A percentile compares a stretch with the other conserved stretches of the same genome.
Evolutionary conservation across 306 rosid genomes (phyloP).

Genomic region (Ormosia semicastrata): DNA sequence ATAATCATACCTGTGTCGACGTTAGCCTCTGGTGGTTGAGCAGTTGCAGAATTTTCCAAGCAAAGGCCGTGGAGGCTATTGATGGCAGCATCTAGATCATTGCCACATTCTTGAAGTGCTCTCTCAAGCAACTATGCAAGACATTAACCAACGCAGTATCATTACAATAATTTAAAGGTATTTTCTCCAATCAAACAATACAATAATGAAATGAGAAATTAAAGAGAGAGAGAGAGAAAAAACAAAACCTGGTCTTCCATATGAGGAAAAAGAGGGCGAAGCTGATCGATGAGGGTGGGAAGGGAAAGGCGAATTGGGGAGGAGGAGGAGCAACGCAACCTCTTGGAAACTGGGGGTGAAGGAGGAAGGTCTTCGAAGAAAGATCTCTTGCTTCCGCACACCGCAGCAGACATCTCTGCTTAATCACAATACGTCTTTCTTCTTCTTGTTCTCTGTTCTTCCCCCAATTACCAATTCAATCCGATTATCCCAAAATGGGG

Average conservation of each 20-base stretch:
- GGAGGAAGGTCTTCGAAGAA: conserved; percentile 96
- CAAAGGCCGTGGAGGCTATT: conserved; percentile 61
- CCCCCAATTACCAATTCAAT: background rate
- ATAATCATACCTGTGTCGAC: conserved; percentile 45
- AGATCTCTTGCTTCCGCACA: conserved; percentile 98
- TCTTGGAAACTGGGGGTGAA: conserved; percentile 81
- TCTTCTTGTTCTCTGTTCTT: background rate
- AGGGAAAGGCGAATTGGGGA: conserved; percentile 66
- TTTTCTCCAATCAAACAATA: background rate
- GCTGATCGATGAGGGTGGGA: conserved; percentile 64
- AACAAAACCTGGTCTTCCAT: conserved; percentile 64
- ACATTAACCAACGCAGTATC: background rate
- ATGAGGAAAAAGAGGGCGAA: conserved; percentile 67
- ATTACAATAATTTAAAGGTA: no score
- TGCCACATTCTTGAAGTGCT: conserved; percentile 75
- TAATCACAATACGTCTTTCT: conserved; percentile 1
- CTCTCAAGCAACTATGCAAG: conserved; percentile 34
- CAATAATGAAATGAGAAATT: background rate
- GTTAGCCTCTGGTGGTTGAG: conserved; percentile 30
- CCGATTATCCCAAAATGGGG: background rate
- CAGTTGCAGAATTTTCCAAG: conserved; percentile 38
- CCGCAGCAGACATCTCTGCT: conserved; percentile 95
- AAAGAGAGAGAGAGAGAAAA: background rate
- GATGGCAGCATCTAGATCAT: conserved; percentile 86
- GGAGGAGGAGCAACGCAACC: conserved; percentile 81